Conservation (phyloP, 1,284 basidiomycete species). For the Rhodotorula sp. region DNA sequence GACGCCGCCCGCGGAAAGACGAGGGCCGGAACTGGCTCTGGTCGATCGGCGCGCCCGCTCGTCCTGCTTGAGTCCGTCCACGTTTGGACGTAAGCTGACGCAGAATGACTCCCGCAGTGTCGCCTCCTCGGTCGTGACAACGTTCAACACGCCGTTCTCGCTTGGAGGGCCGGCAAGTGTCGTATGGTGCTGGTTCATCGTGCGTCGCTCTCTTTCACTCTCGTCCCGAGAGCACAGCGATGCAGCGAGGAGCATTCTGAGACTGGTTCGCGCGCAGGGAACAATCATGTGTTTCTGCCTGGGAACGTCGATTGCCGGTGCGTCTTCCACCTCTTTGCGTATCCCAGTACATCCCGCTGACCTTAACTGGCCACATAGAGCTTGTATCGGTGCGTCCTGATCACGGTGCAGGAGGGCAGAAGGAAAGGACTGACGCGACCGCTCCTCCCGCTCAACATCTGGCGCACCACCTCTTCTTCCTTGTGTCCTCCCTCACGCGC, state of each 20-base stretch:
- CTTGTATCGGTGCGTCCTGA: slow-evolving; percentile 16
- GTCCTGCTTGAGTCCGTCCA: background rate
- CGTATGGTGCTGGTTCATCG: slow-evolving; percentile 70
- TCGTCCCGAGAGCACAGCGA: background rate
- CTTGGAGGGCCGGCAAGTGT: slow-evolving; percentile 73
- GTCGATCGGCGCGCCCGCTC: background rate
- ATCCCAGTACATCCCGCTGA: background rate
- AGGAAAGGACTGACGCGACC: background rate
- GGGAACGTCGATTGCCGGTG: slow-evolving; percentile 68
- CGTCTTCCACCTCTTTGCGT: slow-evolving; percentile 49
- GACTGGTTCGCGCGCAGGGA: slow-evolving; percentile 51
- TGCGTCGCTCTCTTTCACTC: slow-evolving; percentile 1
- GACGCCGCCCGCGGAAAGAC: background rate
- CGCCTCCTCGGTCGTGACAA: slow-evolving; percentile 75
- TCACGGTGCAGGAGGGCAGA: accelerated
- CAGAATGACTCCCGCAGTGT: slow-evolving; percentile 52
- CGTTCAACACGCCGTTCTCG: slow-evolving; percentile 75
- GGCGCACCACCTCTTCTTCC: no score
- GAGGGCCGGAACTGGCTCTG: background rate
- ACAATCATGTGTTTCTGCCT: slow-evolving; percentile 73
- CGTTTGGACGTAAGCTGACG: background rate
- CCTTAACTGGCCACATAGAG: background rate
- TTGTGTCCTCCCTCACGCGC: no score
- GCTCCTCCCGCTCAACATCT: no score
- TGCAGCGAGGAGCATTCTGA: no score